These are phyloP conservation scores for Arachnomyces sp. DNA, from an alignment of 2,329 filamentous ascomycete species.

Conservation along the genomic window DNA sequence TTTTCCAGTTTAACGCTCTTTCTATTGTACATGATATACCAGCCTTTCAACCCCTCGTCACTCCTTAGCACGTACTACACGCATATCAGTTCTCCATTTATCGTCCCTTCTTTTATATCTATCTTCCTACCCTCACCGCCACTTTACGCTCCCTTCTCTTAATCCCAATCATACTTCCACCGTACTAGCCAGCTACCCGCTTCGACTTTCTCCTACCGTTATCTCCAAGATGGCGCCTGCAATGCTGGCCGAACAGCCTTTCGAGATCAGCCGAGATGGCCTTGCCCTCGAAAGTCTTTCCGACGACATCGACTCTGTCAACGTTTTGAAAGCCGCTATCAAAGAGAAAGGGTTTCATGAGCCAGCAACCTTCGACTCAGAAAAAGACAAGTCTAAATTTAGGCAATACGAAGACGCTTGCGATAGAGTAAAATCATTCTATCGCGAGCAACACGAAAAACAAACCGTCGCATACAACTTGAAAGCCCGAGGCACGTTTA, in stretches of 20 bases:
- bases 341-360: slow-evolving; percentile 41
- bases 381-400: slow-evolving; percentile 66
- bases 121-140: too few species aligned
- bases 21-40: too few species aligned
- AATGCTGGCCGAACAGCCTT: not conserved
- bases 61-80: too few species aligned
- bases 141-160: too few species aligned
- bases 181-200: too few species aligned
- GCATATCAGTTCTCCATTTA: too few species aligned
- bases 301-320: slow-evolving; percentile 46
- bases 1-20: too few species aligned
- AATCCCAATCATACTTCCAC: too few species aligned
- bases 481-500: slow-evolving; percentile 64
- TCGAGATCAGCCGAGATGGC: slow-evolving; percentile 37
- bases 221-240: too few species aligned
- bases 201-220: too few species aligned
- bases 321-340: slow-evolving; percentile 44
- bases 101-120: too few species aligned
- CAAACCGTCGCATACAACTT: slow-evolving; percentile 61
- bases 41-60: too few species aligned
- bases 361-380: slow-evolving; percentile 54
- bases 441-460: slow-evolving; percentile 55
- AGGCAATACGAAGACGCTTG: slow-evolving; percentile 69
- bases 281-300: slow-evolving; percentile 45
- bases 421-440: slow-evolving; percentile 72